Percentiles rank a stretch among this genome's conserved stretches.
Evolutionary conservation across 192 early-diverging fungal species (phyloP).

Genomic region (Coemansia sp.): DNA sequence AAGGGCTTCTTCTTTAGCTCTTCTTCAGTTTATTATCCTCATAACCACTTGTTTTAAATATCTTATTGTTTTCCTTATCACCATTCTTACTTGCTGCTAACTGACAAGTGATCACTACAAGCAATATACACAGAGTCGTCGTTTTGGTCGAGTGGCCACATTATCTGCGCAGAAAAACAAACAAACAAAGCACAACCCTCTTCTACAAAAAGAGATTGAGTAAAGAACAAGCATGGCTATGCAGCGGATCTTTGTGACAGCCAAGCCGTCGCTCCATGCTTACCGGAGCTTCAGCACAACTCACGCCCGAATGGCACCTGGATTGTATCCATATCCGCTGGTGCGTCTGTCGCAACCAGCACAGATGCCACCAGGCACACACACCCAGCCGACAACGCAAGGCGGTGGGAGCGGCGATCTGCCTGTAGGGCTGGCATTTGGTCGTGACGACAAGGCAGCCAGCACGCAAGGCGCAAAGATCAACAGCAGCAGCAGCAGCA

Average conservation of each 20-base stretch:
- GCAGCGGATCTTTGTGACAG: neutral
- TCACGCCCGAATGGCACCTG: neutral
- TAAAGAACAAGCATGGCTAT: neutral
- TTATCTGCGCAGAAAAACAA: neutral
- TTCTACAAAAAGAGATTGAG: neutral
- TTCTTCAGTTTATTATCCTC: too few relatives aligned
- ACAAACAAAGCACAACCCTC: neutral
- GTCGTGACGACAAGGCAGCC: neutral
- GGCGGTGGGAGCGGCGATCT: neutral
- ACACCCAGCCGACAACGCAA: neutral
- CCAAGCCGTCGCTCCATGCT: neutral
- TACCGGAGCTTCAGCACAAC: neutral
- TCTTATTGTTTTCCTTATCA: too few relatives aligned
- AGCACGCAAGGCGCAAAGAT: neutral
- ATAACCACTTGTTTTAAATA: too few relatives aligned
- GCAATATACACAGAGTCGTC: too few relatives aligned
- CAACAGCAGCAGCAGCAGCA: neutral
- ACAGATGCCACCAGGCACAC: neutral
- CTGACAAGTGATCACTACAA: too few relatives aligned
- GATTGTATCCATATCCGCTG: conserved; percentile 40
- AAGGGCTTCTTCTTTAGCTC: too few relatives aligned
- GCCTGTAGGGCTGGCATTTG: conserved; percentile 16
- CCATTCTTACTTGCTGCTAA: too few relatives aligned
- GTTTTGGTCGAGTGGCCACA: too few relatives aligned
- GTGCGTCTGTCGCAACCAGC: conserved; percentile 10